A percentile compares a stretch with the other conserved stretches of the same genome.
Conservation (phyloP, 805 yeast species). For the Ogataea degrootiae region DNA sequence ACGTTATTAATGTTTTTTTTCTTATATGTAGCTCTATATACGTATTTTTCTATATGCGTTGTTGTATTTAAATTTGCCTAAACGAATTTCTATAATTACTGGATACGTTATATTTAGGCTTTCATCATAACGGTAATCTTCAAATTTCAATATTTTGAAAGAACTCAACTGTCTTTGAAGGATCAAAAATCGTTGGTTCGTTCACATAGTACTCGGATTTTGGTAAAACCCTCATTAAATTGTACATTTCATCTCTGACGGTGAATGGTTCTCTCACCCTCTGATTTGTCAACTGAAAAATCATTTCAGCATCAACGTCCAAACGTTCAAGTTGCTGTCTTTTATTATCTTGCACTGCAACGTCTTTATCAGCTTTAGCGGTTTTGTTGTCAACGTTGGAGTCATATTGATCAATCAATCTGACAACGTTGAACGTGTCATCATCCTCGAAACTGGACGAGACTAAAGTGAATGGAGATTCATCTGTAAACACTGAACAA, state of each 20-base stretch:
- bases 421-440: conserved; percentile 28
- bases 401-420: conserved; percentile 29
- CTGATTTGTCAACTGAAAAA: conserved; percentile 16
- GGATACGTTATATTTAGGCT: neutral
- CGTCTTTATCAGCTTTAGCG: conserved; percentile 4
- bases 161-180: conserved; percentile 42
- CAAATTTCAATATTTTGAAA: conserved; percentile 16
- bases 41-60: no score
- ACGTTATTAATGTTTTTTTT: no score
- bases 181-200: conserved; percentile 47
- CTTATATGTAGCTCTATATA: no score
- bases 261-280: conserved; percentile 19
- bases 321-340: conserved; percentile 7
- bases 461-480: conserved; percentile 30
- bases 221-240: conserved; percentile 55
- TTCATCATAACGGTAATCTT: neutral
- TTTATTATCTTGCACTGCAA: conserved; percentile 11
- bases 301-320: conserved; percentile 15
- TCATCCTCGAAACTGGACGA: conserved; percentile 16
- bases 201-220: conserved; percentile 49
- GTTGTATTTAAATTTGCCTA: no score
- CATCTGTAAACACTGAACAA: conserved; percentile 60
- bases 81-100: neutral
- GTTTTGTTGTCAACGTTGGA: conserved; percentile 4
- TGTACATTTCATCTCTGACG: conserved; percentile 40